These are phyloP conservation scores for Podospora tetraspora DNA, from an alignment of 495 filamentous ascomycete species.

Conservation along the genomic window DNA sequence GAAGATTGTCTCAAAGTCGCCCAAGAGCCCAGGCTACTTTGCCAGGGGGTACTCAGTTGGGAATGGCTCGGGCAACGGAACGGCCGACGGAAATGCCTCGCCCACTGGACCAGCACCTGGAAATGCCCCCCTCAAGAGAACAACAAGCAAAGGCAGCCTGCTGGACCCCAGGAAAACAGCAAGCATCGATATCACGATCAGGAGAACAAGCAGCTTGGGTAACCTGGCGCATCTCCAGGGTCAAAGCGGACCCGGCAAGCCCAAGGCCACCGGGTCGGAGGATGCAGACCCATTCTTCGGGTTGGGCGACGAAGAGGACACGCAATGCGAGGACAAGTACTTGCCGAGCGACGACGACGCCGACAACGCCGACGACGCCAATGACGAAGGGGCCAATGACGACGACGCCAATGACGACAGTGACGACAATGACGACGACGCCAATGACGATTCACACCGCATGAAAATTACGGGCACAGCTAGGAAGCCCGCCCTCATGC, in stretches of 20 bases:
- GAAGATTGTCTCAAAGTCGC: neutral
- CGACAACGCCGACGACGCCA: constrained; percentile 26
- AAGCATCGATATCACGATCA: neutral
- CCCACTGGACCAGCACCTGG: neutral
- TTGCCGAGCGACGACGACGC: constrained; percentile 20
- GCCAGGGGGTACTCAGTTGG: neutral
- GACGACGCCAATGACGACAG: neutral
- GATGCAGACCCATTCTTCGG: constrained; percentile 26
- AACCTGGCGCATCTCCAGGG: neutral
- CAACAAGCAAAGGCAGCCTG: neutral
- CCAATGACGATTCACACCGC: constrained; percentile 13
- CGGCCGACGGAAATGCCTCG: neutral
- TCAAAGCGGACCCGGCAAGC: neutral
- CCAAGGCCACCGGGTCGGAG: neutral
- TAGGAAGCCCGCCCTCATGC: constrained; percentile 1
- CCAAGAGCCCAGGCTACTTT: neutral
- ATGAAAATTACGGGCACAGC: neutral
- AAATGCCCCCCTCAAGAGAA: neutral
- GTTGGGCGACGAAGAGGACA: constrained; percentile 24
- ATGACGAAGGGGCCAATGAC: neutral
- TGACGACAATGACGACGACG: constrained; percentile 19
- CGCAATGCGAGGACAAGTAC: neutral
- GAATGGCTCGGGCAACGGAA: no score
- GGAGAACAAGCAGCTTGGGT: no score
- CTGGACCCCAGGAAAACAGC: neutral